Evolutionary conservation across 75 land plant genomes (phyloP), one percentile per base, ranked within the genome.

Genomic region (Selaginella tamariscina): DNA sequence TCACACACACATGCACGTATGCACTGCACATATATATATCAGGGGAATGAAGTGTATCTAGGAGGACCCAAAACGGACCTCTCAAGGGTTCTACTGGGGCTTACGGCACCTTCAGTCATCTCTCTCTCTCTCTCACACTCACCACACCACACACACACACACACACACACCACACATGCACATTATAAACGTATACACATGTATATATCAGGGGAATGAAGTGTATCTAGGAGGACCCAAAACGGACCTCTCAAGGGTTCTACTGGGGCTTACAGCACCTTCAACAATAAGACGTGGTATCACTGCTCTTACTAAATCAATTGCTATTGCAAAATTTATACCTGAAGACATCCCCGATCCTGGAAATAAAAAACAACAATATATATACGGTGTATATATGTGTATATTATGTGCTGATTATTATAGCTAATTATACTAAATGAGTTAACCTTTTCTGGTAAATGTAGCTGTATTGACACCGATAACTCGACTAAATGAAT

Each of bases 381-480:
- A 68, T 66, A 29, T 1, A 22, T 18, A 5, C 49, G 15, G 15
- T 39, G 49, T 39, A 5, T 39, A 39, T 39, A 5, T 5, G 5
- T 15, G 49, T 39, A 15, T 39, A n/a, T n/a, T n/a, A n/a, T n/a
- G n/a, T n/a, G n/a, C n/a, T n/a, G 49, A 39, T 5, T 5, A 39
- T 39, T 5, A 39, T 5, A 65, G 24, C 30, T 65, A 71, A 67
- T n/a, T n/a, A n/a, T 27, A 24, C 2, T 68, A 68, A 26, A 15
- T 39, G 15, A 5, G 33, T 1, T n/a, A 9, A 91, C 96, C 96
- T 85, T 81, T 77, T 27, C 83, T 84, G 55, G 96, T 91, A 63
- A 88, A 91, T 15, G 96, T 88, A 21, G 96, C 88, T 26, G 96
- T 91, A 69, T 91, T 91, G 26, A 91, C 88, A 24, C 96, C 96